These are phyloP conservation scores for Picochlorum sp. DNA, from an alignment of 139 green algal species.

Conservation along the genomic window DNA sequence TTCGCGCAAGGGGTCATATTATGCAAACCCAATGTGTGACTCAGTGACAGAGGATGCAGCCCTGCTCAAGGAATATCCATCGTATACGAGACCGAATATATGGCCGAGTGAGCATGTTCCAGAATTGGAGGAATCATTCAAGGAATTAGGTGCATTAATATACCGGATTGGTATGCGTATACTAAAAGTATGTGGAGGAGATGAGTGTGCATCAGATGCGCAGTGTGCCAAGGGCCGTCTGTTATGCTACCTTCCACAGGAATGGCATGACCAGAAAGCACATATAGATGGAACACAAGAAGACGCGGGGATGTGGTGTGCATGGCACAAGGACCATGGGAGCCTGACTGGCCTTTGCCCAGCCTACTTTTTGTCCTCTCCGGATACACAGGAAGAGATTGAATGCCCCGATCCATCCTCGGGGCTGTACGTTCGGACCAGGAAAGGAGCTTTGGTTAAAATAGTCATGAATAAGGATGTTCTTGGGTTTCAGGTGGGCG, in stretches of 20 bases:
- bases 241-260: constrained; percentile 59
- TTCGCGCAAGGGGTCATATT: constrained; percentile 53
- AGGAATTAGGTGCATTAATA: constrained; percentile 49
- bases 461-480: constrained; percentile 44
- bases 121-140: constrained; percentile 54
- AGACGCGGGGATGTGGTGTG: constrained; percentile 49
- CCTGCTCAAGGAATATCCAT: constrained; percentile 25
- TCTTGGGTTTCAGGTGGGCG: constrained; percentile 69
- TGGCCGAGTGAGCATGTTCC: constrained; percentile 58
- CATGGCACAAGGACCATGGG: constrained; percentile 68
- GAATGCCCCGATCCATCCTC: constrained; percentile 39
- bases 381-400: constrained; percentile 15
- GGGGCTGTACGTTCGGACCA: constrained; percentile 50
- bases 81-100: constrained; percentile 54
- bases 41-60: neutral
- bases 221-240: constrained; percentile 44
- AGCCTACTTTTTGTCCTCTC: constrained; percentile 51
- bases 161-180: constrained; percentile 43
- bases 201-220: neutral
- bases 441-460: constrained; percentile 32
- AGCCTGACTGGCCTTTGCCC: constrained; percentile 56
- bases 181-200: constrained; percentile 35
- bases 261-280: no score
- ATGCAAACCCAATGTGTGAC: constrained; percentile 58
- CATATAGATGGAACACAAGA: neutral